Conservation (phyloP, 2,329 filamentous ascomycete species). For the Stachybotrys chartarum region DNA sequence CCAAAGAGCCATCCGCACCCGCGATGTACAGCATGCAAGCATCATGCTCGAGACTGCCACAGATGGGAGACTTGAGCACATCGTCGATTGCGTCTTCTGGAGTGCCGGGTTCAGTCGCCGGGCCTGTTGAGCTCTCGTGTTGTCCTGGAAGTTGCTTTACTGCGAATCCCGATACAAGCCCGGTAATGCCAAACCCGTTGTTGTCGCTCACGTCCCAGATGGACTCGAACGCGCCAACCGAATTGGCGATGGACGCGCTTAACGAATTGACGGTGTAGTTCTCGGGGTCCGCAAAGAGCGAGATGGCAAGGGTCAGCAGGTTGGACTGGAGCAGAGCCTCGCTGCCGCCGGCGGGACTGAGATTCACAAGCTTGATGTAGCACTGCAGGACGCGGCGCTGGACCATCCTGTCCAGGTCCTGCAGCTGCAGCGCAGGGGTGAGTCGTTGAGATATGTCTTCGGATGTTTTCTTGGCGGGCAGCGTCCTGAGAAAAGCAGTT, state of each 20-base stretch:
- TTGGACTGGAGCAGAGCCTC: slow-evolving; percentile 89
- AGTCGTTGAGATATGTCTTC: slow-evolving; percentile 83
- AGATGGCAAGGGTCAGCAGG: slow-evolving; percentile 79
- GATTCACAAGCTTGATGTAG: slow-evolving; percentile 83
- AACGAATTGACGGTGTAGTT: slow-evolving; percentile 79
- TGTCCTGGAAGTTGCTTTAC: slow-evolving; percentile 65
- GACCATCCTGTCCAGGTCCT: slow-evolving; percentile 89
- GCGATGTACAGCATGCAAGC: slow-evolving; percentile 71
- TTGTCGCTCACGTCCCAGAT: slow-evolving; percentile 96
- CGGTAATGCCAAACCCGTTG: slow-evolving; percentile 87
- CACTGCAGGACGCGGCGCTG: slow-evolving; percentile 89
- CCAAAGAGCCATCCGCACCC: slow-evolving; percentile 31
- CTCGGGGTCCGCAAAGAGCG: slow-evolving; percentile 87
- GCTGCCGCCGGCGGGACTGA: slow-evolving; percentile 76
- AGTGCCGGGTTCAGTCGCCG: slow-evolving; percentile 43
- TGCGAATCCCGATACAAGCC: slow-evolving; percentile 71
- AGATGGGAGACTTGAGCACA: slow-evolving; percentile 63
- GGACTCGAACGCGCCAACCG: slow-evolving; percentile 82
- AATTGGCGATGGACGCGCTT: slow-evolving; percentile 85
- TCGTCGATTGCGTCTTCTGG: slow-evolving; percentile 59
- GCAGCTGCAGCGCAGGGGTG: slow-evolving; percentile 76
- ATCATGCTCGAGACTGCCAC: slow-evolving; percentile 82
- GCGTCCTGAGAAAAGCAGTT: slow-evolving; percentile 75
- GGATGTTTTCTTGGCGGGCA: slow-evolving; percentile 75
- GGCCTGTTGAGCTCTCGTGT: slow-evolving; percentile 43